These are phyloP conservation scores for Scutellaria barbata DNA, from an alignment of 257 asterid species.

Conservation along the genomic window DNA sequence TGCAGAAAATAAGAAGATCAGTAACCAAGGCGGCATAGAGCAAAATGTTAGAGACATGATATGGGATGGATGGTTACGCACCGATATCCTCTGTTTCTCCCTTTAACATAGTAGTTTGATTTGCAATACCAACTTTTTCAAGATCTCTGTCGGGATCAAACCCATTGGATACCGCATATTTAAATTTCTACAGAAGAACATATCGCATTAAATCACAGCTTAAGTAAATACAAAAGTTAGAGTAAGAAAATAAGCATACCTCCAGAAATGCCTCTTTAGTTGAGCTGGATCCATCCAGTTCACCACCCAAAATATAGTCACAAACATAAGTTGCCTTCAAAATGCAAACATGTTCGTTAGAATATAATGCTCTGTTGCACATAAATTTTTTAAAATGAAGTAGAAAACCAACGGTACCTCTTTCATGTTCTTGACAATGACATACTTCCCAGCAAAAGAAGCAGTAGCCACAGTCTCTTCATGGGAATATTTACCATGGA, in stretches of 20 bases:
- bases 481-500: constrained; percentile 90
- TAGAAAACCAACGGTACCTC: constrained; percentile 60
- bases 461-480: constrained; percentile 99
- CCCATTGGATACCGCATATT: constrained; percentile 79
- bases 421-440: constrained; percentile 85
- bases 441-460: constrained; percentile 91
- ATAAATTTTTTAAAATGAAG: neutral
- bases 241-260: constrained; percentile 49
- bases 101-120: constrained; percentile 98
- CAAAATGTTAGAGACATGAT: constrained; percentile 19
- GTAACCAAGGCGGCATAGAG: neutral
- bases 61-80: constrained; percentile 41
- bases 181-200: constrained; percentile 75
- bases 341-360: neutral
- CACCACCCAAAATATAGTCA: constrained; percentile 90
- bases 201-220: constrained; percentile 34
- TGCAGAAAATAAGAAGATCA: constrained; percentile 39
- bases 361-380: neutral
- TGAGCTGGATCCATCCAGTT: constrained; percentile 96
- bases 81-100: constrained; percentile 99
- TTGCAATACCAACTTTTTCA: constrained; percentile 90
- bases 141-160: constrained; percentile 92
- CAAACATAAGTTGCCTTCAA: constrained; percentile 92
- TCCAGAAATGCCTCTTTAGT: constrained; percentile 92
- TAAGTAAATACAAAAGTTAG: constrained; percentile 13